A percentile compares a stretch with the other conserved stretches of the same genome.
These are phyloP conservation scores for Ophiosphaerella narmari DNA, from an alignment of 2,329 filamentous ascomycete genomes.

Conservation along the genomic window DNA sequence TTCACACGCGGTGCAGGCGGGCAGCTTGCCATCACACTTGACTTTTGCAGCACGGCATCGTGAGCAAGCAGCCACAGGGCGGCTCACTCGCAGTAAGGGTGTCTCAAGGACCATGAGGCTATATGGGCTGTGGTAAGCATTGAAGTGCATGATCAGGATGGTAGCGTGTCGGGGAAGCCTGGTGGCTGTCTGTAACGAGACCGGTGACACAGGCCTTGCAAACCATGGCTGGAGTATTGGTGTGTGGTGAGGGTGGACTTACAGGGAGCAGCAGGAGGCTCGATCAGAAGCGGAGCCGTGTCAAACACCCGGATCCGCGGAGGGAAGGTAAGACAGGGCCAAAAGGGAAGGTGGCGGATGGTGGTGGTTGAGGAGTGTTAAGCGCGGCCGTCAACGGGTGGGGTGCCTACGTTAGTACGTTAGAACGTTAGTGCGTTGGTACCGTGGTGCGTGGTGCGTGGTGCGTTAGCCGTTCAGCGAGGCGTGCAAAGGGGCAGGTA, in stretches of 20 bases:
- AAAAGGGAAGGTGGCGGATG: constrained; percentile 5
- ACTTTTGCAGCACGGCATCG: constrained; percentile 90
- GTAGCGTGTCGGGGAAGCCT: background rate
- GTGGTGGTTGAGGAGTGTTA: constrained; percentile 10
- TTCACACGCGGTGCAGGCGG: constrained; percentile 93
- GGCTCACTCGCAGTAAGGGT: constrained; percentile 72
- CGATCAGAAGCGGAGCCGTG: constrained; percentile 18
- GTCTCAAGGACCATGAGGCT: constrained; percentile 55
- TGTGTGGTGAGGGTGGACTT: background rate
- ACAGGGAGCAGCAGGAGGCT: background rate
- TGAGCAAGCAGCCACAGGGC: constrained; percentile 79
- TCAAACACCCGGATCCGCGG: constrained; percentile 10
- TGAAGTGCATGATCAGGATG: background rate
- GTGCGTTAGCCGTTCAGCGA: background rate
- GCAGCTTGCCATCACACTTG: constrained; percentile 96
- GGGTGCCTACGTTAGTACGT: background rate
- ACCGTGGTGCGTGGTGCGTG: background rate
- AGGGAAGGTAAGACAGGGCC: background rate
- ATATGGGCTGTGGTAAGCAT: constrained; percentile 5
- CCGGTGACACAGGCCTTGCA: background rate
- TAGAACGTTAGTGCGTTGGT: too few species aligned
- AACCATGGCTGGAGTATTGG: too few species aligned
- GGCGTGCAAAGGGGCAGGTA: too few species aligned
- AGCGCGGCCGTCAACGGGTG: constrained; percentile 17
- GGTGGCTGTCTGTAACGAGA: background rate